These are phyloP conservation scores for Boletus albobrunnescens DNA, from an alignment of 1,284 basidiomycete species.

Conservation along the genomic window DNA sequence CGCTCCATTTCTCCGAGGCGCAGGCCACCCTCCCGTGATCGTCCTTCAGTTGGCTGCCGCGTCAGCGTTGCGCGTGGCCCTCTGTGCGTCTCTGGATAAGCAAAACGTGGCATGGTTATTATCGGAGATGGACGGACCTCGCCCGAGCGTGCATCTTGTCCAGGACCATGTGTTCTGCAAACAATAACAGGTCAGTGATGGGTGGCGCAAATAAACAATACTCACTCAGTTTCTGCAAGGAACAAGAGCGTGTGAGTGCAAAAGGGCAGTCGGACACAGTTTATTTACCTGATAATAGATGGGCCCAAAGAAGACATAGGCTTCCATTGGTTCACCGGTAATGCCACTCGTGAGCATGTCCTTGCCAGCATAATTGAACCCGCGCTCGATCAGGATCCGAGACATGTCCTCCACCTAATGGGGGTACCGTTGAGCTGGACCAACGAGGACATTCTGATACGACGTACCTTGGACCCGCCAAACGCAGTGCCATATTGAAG, in stretches of 20 bases:
- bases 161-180: conserved; percentile 91
- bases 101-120: conserved; percentile 1
- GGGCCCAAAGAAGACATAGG: conserved; percentile 97
- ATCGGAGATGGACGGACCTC: conserved; percentile 49
- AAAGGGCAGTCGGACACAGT: not conserved
- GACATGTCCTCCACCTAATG: conserved; percentile 96
- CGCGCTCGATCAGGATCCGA: conserved; percentile 88
- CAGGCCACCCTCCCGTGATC: conserved; percentile 94
- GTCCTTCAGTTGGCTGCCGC: conserved; percentile 89
- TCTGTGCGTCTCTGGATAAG: conserved; percentile 39
- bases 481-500: conserved; percentile 96
- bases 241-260: conserved; percentile 18
- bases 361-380: conserved; percentile 96
- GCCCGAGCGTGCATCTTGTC: conserved; percentile 99
- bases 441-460: conserved; percentile 3
- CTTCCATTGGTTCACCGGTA: conserved; percentile 93
- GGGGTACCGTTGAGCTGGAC: conserved; percentile 11
- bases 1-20: conserved; percentile 99
- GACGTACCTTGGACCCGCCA: conserved; percentile 84
- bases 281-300: conserved; percentile 91
- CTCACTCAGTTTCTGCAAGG: conserved; percentile 73
- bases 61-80: conserved; percentile 96
- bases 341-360: conserved; percentile 98
- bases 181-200: conserved; percentile 21
- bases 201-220: conserved; percentile 12